A percentile compares a stretch with the other conserved stretches of the same genome.
phyloP scores from a whole-genome alignment of 2,329 filamentous ascomycete species.

The Aspergillus ochraceoroseus region DNA sequence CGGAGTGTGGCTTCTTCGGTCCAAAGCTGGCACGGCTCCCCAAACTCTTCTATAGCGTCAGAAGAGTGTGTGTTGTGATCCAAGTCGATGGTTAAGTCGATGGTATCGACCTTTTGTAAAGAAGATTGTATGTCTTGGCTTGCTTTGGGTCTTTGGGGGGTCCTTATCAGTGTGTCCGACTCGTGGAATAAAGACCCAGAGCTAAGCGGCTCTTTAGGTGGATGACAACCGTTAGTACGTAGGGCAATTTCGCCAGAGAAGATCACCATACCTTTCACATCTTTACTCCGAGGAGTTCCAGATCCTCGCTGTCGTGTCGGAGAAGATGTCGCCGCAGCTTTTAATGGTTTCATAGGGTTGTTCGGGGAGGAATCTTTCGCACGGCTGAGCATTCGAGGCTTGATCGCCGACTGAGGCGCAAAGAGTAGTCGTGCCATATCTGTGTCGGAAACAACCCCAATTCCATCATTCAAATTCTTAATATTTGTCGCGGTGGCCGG shows the following conservation, averaged over 20 bases:
- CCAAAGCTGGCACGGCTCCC: slow-evolving; percentile 42
- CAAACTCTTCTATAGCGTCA: slow-evolving; percentile 38
- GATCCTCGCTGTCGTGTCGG: slow-evolving; percentile 7
- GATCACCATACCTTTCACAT: slow-evolving; percentile 26
- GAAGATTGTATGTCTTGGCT: slow-evolving; percentile 17
- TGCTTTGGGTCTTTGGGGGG: slow-evolving; percentile 22
- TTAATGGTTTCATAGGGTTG: slow-evolving; percentile 22
- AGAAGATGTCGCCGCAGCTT: slow-evolving; percentile 17
- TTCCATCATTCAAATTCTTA: slow-evolving; percentile 23
- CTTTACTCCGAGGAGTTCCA: slow-evolving; percentile 7
- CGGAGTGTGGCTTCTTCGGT: slow-evolving; percentile 42
- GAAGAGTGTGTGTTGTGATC: slow-evolving; percentile 38
- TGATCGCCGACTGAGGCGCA: slow-evolving; percentile 38
- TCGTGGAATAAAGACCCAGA: slow-evolving; percentile 22
- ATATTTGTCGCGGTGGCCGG: not conserved
- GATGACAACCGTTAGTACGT: slow-evolving; percentile 10
- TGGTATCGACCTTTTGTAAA: slow-evolving; percentile 39
- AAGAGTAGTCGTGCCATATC: slow-evolving; percentile 46
- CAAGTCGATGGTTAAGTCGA: slow-evolving; percentile 43
- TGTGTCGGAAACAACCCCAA: slow-evolving; percentile 26
- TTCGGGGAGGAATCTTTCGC: slow-evolving; percentile 20
- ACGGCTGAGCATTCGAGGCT: slow-evolving; percentile 40
- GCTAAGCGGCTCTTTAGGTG: slow-evolving; percentile 19
- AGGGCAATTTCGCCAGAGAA: not conserved
- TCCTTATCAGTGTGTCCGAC: slow-evolving; percentile 15